A percentile compares a stretch with the other conserved stretches of the same genome.
Conservation (phyloP, 2,329 filamentous ascomycete species). For the Aureobasidium leucospermi region DNA sequence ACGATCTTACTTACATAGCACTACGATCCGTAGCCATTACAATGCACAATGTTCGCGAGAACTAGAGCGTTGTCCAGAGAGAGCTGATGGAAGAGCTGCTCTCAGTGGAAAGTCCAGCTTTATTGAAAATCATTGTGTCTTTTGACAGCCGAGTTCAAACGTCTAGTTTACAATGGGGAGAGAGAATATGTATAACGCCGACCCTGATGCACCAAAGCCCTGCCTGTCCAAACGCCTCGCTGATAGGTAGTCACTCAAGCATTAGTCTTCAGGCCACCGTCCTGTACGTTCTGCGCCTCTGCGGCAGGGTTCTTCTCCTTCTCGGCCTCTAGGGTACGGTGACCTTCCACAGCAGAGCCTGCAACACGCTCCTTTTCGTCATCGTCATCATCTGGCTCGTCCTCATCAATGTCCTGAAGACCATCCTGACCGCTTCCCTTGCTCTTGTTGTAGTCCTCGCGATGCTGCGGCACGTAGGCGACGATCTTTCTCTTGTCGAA, state of each 20-base stretch:
- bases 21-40: no score
- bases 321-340: neutral
- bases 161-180: no score
- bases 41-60: no score
- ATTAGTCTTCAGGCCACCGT: constrained; percentile 3
- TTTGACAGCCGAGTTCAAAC: no score
- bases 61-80: no score
- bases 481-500: constrained; percentile 67
- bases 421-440: constrained; percentile 39
- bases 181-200: no score
- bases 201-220: neutral
- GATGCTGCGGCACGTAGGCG: constrained; percentile 48
- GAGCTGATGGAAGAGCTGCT: no score
- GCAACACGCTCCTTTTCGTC: constrained; percentile 26
- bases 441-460: constrained; percentile 65
- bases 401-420: constrained; percentile 30
- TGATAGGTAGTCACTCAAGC: neutral
- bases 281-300: neutral
- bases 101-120: no score
- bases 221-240: constrained; percentile 1
- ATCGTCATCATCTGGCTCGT: constrained; percentile 35
- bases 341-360: constrained; percentile 8
- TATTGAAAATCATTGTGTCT: no score
- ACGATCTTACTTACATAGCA: no score
- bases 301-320: neutral